phyloP scores from a whole-genome alignment of 345 rosid genomes.

The Sisymbrium altissimum region DNA sequence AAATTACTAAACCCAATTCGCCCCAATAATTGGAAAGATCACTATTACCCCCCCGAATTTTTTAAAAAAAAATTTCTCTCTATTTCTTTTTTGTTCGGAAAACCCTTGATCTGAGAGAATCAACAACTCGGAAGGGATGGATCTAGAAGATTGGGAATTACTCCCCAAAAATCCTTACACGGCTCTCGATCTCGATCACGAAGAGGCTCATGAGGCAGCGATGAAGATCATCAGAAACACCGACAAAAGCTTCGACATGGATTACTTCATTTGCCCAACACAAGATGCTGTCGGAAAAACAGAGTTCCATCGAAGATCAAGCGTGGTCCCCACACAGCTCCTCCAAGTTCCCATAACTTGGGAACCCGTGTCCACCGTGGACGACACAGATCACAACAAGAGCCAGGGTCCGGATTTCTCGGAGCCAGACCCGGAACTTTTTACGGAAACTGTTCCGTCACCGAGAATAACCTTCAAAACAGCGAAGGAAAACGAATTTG shows the following conservation, averaged over 20 bases:
- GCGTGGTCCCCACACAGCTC: constrained; percentile 40
- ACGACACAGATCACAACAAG: constrained; percentile 34
- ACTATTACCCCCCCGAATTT: neutral
- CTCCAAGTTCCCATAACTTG: constrained; percentile 62
- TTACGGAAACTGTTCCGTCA: constrained; percentile 36
- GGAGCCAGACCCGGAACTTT: constrained; percentile 31
- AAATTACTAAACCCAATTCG: too few relatives aligned
- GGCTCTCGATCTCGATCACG: constrained; percentile 38
- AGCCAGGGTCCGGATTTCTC: constrained; percentile 48
- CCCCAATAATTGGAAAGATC: neutral
- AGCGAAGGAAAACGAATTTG: constrained; percentile 76
- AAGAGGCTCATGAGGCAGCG: constrained; percentile 28
- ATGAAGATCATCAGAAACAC: constrained; percentile 30
- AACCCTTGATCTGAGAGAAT: neutral
- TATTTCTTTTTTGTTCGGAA: too few relatives aligned
- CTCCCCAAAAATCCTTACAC: constrained; percentile 51
- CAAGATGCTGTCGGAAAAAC: constrained; percentile 27
- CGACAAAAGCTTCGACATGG: constrained; percentile 43
- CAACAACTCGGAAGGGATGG: constrained; percentile 41
- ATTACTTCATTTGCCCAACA: constrained; percentile 68
- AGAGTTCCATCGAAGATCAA: constrained; percentile 34
- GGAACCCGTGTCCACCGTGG: constrained; percentile 44
- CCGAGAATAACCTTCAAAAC: constrained; percentile 90
- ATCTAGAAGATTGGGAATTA: constrained; percentile 91
- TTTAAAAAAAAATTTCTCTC: neutral